Percentiles rank a stretch among this genome's conserved stretches.
phyloP scores from a whole-genome alignment of 805 yeast species.

The Komagataella pastoris region DNA sequence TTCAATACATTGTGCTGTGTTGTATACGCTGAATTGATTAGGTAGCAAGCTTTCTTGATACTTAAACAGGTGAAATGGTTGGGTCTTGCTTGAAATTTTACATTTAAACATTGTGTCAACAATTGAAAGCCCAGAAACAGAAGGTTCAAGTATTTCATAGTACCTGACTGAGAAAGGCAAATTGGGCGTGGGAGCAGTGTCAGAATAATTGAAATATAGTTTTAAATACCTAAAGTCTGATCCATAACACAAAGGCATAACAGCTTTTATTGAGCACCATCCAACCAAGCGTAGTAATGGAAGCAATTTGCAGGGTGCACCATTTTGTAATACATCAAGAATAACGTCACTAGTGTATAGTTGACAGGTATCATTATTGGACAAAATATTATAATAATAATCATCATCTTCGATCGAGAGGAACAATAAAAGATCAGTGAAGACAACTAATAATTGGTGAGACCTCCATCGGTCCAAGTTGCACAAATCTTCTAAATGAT shows the following conservation, averaged over 20 bases:
- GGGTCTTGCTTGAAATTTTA: conserved; percentile 57
- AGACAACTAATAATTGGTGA: conserved; percentile 45
- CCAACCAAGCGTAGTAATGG: background rate
- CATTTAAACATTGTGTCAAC: conserved; percentile 49
- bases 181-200: background rate
- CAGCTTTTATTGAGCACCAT: background rate
- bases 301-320: background rate
- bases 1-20: conserved; percentile 54
- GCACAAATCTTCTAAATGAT: background rate
- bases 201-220: background rate
- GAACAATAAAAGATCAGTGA: conserved; percentile 69
- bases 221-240: background rate
- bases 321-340: background rate
- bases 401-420: conserved; percentile 26
- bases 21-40: conserved; percentile 25
- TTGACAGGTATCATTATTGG: background rate
- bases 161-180: background rate
- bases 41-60: conserved; percentile 9
- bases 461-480: background rate
- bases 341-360: background rate
- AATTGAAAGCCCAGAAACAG: background rate
- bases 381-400: background rate
- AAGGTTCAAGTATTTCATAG: background rate
- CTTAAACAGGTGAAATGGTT: conserved; percentile 79
- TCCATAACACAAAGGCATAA: background rate